Conservation (phyloP, 139 green algal genomes). For the Choricystis sp. region DNA sequence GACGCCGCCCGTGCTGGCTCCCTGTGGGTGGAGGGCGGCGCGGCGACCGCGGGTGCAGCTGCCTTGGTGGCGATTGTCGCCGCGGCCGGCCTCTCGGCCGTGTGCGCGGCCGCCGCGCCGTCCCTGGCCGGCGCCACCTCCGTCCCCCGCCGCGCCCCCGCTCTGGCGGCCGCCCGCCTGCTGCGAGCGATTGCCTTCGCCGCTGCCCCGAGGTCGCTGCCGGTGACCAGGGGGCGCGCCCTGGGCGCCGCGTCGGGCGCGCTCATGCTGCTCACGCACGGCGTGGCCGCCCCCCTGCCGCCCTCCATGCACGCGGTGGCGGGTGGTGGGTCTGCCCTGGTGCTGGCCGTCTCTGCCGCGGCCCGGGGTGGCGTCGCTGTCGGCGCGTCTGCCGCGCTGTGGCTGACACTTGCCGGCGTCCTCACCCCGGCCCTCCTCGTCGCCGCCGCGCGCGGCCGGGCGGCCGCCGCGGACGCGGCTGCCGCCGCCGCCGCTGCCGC, state of each 20-base stretch:
- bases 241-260: neutral
- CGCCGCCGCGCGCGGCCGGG: no score
- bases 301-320: neutral
- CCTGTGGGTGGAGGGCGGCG: neutral
- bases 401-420: neutral
- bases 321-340: no score
- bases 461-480: neutral
- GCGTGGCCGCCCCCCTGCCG: neutral
- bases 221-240: neutral
- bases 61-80: no score
- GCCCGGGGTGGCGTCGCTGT: neutral
- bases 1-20: neutral
- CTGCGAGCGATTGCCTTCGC: no score
- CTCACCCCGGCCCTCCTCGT: neutral
- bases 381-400: neutral
- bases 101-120: neutral
- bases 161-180: neutral
- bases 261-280: neutral
- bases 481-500: no score
- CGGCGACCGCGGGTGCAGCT: no score
- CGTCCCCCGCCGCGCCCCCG: no score
- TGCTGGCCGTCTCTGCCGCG: neutral
- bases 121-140: neutral
- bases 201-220: neutral
- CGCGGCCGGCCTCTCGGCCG: no score